phyloP scores from a whole-genome alignment of 148 eudicot genomes.

The Fallopia convolvulus region DNA sequence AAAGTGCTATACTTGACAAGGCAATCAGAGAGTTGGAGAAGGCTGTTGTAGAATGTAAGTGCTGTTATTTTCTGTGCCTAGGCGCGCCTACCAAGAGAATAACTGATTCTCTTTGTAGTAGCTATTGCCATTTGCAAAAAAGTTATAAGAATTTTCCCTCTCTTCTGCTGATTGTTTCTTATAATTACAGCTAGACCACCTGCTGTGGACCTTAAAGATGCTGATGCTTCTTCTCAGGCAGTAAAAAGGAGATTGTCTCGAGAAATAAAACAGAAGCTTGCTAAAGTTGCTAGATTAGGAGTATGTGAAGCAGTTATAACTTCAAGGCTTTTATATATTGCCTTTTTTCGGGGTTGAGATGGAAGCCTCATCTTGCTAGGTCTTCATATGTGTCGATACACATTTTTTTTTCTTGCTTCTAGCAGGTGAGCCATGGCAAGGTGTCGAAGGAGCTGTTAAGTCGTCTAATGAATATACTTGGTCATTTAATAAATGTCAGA shows the following conservation, averaged over 20 bases:
- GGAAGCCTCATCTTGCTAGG: not conserved
- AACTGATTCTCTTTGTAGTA: not conserved
- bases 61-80: not conserved
- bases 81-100: no score
- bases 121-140: slow-evolving; percentile 8
- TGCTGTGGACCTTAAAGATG: slow-evolving; percentile 54
- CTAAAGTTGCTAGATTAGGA: slow-evolving; percentile 89
- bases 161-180: slow-evolving; percentile 8
- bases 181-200: slow-evolving; percentile 67
- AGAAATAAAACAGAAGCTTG: slow-evolving; percentile 90
- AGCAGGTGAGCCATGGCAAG: slow-evolving; percentile 83
- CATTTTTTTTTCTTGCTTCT: slow-evolving; percentile 23
- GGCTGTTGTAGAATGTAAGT: slow-evolving; percentile 92
- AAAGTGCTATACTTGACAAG: slow-evolving; percentile 71
- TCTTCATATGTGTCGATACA: not conserved
- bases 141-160: not conserved
- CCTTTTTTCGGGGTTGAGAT: not conserved
- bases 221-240: slow-evolving; percentile 66
- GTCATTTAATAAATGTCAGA: slow-evolving; percentile 81
- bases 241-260: slow-evolving; percentile 85
- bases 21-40: slow-evolving; percentile 86
- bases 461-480: slow-evolving; percentile 87
- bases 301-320: slow-evolving; percentile 30
- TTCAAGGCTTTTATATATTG: not conserved
- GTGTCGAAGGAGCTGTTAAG: slow-evolving; percentile 66